phyloP scores from a whole-genome alignment of 192 early-diverging fungal genomes.

The Rhizoclosmatium sp. region DNA sequence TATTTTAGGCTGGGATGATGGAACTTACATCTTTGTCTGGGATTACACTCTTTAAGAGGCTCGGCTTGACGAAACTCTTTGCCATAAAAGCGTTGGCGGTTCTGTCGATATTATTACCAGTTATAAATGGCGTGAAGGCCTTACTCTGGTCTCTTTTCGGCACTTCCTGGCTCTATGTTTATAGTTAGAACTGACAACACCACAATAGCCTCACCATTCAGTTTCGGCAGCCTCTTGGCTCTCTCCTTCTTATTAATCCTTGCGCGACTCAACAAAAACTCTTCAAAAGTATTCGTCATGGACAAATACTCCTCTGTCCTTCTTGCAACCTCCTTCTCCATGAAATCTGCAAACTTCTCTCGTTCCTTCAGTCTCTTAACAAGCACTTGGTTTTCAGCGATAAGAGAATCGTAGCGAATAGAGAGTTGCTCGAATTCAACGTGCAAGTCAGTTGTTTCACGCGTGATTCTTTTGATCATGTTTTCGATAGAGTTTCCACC shows the following conservation, averaged over 20 bases:
- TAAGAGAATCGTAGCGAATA: conserved; percentile 52
- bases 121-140: not conserved
- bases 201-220: conserved; percentile 9
- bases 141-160: conserved; percentile 23
- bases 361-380: conserved; percentile 56
- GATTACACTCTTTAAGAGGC: conserved; percentile 23
- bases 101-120: conserved; percentile 20
- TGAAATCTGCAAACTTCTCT: conserved; percentile 60
- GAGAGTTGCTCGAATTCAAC: conserved; percentile 60
- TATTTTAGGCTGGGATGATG: not conserved
- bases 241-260: conserved; percentile 53
- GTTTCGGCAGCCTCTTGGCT: conserved; percentile 50
- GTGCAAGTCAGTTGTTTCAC: conserved; percentile 60
- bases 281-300: conserved; percentile 70
- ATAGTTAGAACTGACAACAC: not conserved
- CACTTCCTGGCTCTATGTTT: not conserved
- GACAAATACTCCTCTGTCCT: conserved; percentile 58
- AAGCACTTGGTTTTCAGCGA: conserved; percentile 52
- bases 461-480: conserved; percentile 66
- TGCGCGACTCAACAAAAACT: conserved; percentile 60
- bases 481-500: conserved; percentile 69
- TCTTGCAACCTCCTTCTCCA: conserved; percentile 62
- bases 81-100: conserved; percentile 21
- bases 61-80: conserved; percentile 26
- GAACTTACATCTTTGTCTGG: conserved; percentile 27